Percentiles rank a stretch among this genome's conserved stretches.
phyloP scores from a whole-genome alignment of 768 basidiomycete genomes.

The Saitozyma podzolica region DNA sequence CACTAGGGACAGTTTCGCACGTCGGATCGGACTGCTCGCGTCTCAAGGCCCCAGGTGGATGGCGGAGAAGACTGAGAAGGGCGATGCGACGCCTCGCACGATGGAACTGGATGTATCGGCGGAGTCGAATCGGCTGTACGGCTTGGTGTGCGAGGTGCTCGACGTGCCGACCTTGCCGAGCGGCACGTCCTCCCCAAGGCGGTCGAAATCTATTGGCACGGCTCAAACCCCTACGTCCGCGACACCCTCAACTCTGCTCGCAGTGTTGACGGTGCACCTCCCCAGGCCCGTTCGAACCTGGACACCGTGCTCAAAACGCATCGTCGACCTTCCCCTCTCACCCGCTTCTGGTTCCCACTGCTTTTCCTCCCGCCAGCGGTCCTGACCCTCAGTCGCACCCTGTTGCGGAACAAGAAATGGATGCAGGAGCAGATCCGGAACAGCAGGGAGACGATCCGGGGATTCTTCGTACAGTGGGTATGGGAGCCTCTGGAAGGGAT shows the following conservation, averaged over 20 bases:
- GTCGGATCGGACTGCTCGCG: slow-evolving; percentile 43
- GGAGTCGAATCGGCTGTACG: slow-evolving; percentile 40
- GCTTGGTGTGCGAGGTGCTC: slow-evolving; percentile 35
- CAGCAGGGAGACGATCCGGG: slow-evolving; percentile 65
- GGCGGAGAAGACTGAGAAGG: slow-evolving; percentile 4
- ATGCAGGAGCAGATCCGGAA: slow-evolving; percentile 63
- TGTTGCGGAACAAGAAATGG: slow-evolving; percentile 64
- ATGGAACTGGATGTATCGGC: slow-evolving; percentile 15
- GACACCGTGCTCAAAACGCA: slow-evolving; percentile 56
- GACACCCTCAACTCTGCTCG: slow-evolving; percentile 27
- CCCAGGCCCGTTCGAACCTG: slow-evolving; percentile 45
- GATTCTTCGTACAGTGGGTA: slow-evolving; percentile 80
- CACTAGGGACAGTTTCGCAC: slow-evolving; percentile 39
- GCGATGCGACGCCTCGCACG: slow-evolving; percentile 4
- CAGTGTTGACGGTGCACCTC: slow-evolving; percentile 45
- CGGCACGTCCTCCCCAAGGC: slow-evolving; percentile 22
- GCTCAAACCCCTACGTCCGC: slow-evolving; percentile 18
- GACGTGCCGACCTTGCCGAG: slow-evolving; percentile 21
- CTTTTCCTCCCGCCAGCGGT: slow-evolving; percentile 70
- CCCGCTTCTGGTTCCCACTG: slow-evolving; percentile 77
- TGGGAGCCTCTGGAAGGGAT: slow-evolving; percentile 82
- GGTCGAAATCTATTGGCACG: slow-evolving; percentile 20
- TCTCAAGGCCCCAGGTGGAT: slow-evolving; percentile 42
- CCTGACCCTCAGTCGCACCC: slow-evolving; percentile 58
- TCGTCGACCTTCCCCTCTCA: slow-evolving; percentile 66